These are phyloP conservation scores for Magnolia changhungtana DNA, from an alignment of 164 flowering plant species.

Conservation along the genomic window DNA sequence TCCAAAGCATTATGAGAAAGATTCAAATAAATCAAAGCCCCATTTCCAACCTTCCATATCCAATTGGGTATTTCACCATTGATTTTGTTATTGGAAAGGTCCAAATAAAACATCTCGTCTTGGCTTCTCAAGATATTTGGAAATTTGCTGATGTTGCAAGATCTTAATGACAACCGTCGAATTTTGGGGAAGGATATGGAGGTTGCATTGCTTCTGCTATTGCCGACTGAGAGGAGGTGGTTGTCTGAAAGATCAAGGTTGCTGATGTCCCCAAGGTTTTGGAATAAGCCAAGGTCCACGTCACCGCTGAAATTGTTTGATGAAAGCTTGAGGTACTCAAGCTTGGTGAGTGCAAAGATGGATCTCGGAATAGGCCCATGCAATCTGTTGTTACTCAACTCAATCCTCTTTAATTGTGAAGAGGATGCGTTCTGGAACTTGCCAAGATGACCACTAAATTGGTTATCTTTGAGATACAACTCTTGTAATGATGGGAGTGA, in stretches of 20 bases:
- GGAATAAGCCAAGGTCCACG: conserved; percentile 15
- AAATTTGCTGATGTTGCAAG: too few relatives aligned
- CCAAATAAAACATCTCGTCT: too few relatives aligned
- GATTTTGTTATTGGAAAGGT: too few relatives aligned
- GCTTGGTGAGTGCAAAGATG: conserved; percentile 25
- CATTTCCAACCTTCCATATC: too few relatives aligned
- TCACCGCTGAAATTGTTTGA: conserved; percentile 37
- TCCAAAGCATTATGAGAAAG: too few relatives aligned
- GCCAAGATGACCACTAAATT: too few relatives aligned
- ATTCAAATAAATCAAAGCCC: too few relatives aligned
- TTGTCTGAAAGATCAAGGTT: conserved; percentile 39
- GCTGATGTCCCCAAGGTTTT: conserved; percentile 21
- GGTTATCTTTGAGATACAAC: neutral
- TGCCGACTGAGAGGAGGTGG: conserved; percentile 16
- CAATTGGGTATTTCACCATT: too few relatives aligned
- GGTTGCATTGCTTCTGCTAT: neutral
- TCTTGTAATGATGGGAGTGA: neutral
- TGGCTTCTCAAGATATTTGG: too few relatives aligned
- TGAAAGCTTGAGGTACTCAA: conserved; percentile 25
- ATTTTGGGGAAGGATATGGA: too few relatives aligned
- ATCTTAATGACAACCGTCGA: too few relatives aligned
- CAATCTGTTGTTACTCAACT: conserved; percentile 33
- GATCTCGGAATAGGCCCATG: conserved; percentile 33
- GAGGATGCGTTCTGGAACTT: neutral
- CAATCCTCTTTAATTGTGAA: conserved; percentile 20